These are phyloP conservation scores for Pseudocercospora fijiensis DNA, from an alignment of 2,329 filamentous ascomycete genomes.

Conservation along the genomic window DNA sequence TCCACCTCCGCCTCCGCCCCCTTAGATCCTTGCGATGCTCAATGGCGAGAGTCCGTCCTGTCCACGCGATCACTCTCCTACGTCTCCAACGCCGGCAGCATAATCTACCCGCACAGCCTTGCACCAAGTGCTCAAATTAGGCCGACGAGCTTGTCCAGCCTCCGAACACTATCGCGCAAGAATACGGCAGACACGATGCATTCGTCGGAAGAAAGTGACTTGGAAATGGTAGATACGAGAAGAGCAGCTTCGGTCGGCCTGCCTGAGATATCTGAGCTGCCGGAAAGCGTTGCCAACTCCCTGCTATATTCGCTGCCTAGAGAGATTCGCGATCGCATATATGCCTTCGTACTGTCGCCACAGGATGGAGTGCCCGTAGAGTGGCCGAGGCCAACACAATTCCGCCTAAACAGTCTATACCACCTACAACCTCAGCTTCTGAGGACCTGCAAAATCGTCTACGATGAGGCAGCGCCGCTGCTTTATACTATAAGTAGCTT, in stretches of 20 bases:
- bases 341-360: slow-evolving; percentile 35
- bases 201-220: slow-evolving; percentile 29
- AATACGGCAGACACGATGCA: slow-evolving; percentile 29
- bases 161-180: slow-evolving; percentile 23
- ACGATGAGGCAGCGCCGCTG: slow-evolving; percentile 37
- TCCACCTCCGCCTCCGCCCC: slow-evolving; percentile 13
- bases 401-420: slow-evolving; percentile 20
- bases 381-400: slow-evolving; percentile 32
- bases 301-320: slow-evolving; percentile 39
- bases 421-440: slow-evolving; percentile 36
- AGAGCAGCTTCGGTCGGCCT: slow-evolving; percentile 11
- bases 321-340: slow-evolving; percentile 41
- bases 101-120: slow-evolving; percentile 11
- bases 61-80: slow-evolving; percentile 39
- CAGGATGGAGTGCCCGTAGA: slow-evolving; percentile 31
- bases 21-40: slow-evolving; percentile 15
- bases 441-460: slow-evolving; percentile 34
- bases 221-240: slow-evolving; percentile 27
- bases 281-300: slow-evolving; percentile 34
- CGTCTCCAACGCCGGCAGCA: slow-evolving; percentile 31
- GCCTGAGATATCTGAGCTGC: slow-evolving; percentile 28
- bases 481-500: slow-evolving; percentile 41
- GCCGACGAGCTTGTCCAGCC: slow-evolving; percentile 21
- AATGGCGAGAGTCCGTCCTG: slow-evolving; percentile 37
- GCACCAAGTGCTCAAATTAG: slow-evolving; percentile 15